Conservation (phyloP, 1,284 basidiomycete species). For the Ceratorhiza oryzae-sativae region DNA sequence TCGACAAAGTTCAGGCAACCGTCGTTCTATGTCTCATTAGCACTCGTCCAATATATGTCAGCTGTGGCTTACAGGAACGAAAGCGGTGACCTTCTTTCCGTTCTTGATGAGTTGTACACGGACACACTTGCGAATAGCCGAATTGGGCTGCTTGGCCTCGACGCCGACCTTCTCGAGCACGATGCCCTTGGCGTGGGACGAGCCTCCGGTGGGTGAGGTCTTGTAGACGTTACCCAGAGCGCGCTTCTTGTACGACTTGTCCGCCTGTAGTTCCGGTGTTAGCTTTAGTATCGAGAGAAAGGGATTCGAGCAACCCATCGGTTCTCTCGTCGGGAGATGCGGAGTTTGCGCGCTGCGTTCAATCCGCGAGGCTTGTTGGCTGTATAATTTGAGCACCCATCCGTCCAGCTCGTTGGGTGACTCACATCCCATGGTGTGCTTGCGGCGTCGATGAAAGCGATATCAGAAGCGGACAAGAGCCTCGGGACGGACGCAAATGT, state of each 20-base stretch:
- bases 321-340: constrained; percentile 93
- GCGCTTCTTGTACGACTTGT: constrained; percentile 99
- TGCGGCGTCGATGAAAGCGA: constrained; percentile 39
- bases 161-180: constrained; percentile 98
- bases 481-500: constrained; percentile 33
- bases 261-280: constrained; percentile 67
- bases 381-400: constrained; percentile 7
- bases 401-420: constrained; percentile 39
- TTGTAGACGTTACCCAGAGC: constrained; percentile 99
- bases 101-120: constrained; percentile 99
- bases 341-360: constrained; percentile 98
- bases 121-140: constrained; percentile 99
- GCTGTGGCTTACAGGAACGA: constrained; percentile 61
- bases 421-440: constrained; percentile 53
- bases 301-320: constrained; percentile 78
- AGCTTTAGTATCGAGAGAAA: constrained; percentile 8
- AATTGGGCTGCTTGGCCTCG: constrained; percentile 98
- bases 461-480: constrained; percentile 12
- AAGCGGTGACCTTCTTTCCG: constrained; percentile 99
- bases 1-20: constrained; percentile 99
- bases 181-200: constrained; percentile 99
- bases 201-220: constrained; percentile 99
- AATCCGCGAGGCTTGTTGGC: constrained; percentile 99
- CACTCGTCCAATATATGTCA: no score
- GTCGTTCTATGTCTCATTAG: constrained; percentile 74